Conservation (phyloP, 352 stramenopile genomes). For the Phytophthora constricta region DNA sequence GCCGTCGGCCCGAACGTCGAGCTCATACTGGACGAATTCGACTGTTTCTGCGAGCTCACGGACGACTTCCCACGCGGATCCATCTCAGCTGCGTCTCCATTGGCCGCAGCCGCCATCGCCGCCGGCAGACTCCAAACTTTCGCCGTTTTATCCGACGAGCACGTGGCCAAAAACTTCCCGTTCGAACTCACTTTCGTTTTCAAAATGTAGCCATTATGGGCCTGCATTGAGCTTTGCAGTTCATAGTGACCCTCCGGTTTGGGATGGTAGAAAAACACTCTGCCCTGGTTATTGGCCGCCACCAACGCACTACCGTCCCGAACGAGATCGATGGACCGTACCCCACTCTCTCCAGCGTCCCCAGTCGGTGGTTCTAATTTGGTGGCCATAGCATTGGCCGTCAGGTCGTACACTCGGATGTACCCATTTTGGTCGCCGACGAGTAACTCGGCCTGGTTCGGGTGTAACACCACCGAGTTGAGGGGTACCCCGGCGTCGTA, state of each 20-base stretch:
- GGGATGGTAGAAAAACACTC: slow-evolving; percentile 93
- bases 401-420: slow-evolving; percentile 93
- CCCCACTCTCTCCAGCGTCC: slow-evolving; percentile 64
- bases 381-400: slow-evolving; percentile 69
- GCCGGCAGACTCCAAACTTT: slow-evolving; percentile 87
- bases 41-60: slow-evolving; percentile 37
- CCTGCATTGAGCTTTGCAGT: slow-evolving; percentile 72
- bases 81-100: slow-evolving; percentile 20
- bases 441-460: slow-evolving; percentile 92
- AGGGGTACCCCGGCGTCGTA: slow-evolving; percentile 91
- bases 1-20: slow-evolving; percentile 29
- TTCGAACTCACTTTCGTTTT: slow-evolving; percentile 92
- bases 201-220: slow-evolving; percentile 93
- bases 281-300: slow-evolving; percentile 94
- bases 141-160: slow-evolving; percentile 92
- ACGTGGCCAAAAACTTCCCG: slow-evolving; percentile 90
- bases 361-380: slow-evolving; percentile 70
- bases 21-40: slow-evolving; percentile 42
- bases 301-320: slow-evolving; percentile 93
- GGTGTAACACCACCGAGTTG: slow-evolving; percentile 96
- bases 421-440: slow-evolving; percentile 93
- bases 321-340: slow-evolving; percentile 94
- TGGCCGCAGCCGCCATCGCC: slow-evolving; percentile 34
- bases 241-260: slow-evolving; percentile 70
- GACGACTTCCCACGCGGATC: slow-evolving; percentile 42